Evolutionary conservation across 257 asterid species (phyloP).

Genomic region (Solanum piurae): DNA sequence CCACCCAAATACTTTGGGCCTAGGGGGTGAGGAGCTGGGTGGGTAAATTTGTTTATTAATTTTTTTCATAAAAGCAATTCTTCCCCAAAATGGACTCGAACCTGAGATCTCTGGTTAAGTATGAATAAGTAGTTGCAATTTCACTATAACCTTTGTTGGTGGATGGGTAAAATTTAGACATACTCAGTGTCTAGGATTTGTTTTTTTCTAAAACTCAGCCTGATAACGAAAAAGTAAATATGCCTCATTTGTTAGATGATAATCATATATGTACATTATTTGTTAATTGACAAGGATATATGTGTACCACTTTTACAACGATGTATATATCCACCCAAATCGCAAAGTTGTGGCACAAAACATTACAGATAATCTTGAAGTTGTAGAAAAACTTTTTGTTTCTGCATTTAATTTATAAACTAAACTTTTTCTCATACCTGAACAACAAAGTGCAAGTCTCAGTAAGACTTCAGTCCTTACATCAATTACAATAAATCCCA

Average conservation of each 20-base stretch:
- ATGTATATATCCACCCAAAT: neutral
- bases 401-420: neutral
- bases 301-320: neutral
- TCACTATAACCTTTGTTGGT: too few species aligned
- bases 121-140: too few species aligned
- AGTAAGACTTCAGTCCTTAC: too few species aligned
- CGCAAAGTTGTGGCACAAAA: neutral
- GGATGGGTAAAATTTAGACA: too few species aligned
- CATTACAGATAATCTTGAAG: neutral
- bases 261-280: too few species aligned
- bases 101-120: too few species aligned
- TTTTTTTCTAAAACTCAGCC: neutral
- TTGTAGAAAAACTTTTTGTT: neutral
- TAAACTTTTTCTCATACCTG: neutral
- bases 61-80: too few species aligned
- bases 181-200: neutral
- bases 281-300: rapidly evolving
- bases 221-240: too few species aligned
- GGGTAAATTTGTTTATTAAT: neutral
- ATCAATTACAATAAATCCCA: neutral
- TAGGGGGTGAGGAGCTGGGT: neutral
- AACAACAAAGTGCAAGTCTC: neutral
- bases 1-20: neutral
- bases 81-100: too few species aligned
- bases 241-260: too few species aligned